Base-by-base conservation (phyloP, 306 rosid genomes). In the Echinosophora koreensis region DNA sequence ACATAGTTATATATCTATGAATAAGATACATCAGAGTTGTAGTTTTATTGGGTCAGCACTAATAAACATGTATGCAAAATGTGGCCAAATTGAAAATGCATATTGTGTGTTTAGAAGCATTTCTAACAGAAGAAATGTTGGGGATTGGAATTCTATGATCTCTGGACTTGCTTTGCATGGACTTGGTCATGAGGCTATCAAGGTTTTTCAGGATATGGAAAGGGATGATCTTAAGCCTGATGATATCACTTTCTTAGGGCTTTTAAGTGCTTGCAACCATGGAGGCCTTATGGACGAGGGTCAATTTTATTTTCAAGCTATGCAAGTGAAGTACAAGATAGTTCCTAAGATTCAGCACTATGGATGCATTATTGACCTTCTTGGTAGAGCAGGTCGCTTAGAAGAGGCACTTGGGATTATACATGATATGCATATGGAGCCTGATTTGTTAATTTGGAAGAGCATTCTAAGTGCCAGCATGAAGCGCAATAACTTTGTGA, bases 231-330 rank as follows among this genome's bases (percentile, higher is more conserved):
- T 86, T 72, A 51, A 59, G 71, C 89, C 88, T 5, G 86, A 88
- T 38, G 82, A 73, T 30, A 83, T 90, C 73, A 84, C 89, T 52
- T 88, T 90, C 84, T 64, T 86, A 5, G 84, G 83, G 17, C 83
- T 90, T 69, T 54, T 88, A 10, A 78, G 77, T 60, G 90, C 90
- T 72, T 90, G 94, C 79, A 90, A 73, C 73, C 93, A 87, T 81
- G 88, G 80, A 51, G 92, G 88, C 60, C 82, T 84, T 16, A 66
- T 76, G 63, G 78, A 82, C 0, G 90, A 82, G 67, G 90, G 89
- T 34, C 66, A 68, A 73, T 71, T 69, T 55, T 84, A 80, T 66
- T 88, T 88, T 62, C 62, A 90, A 69, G 74, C 74, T 60, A 90
- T 90, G 90, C 84, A 86, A 57, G 85, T 59, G 49, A 85, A 89